A percentile compares a stretch with the other conserved stretches of the same genome.
phyloP scores from a whole-genome alignment of 2,329 filamentous ascomycete species.

The Hypoxylon sp. region DNA sequence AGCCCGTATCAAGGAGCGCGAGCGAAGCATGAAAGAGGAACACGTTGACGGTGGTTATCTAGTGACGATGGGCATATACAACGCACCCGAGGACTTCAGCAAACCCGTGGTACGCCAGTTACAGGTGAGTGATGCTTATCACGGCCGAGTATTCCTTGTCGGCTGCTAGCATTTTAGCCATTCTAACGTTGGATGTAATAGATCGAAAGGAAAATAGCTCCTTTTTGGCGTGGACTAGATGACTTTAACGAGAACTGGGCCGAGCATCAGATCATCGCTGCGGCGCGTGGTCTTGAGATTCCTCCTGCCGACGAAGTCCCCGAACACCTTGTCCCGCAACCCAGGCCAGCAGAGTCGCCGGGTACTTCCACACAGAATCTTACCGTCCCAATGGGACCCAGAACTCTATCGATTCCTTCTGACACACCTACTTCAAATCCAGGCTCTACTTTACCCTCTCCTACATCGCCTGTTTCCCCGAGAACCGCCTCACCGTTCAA shows the following conservation, averaged over 20 bases:
- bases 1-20: constrained; percentile 83
- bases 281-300: constrained; percentile 84
- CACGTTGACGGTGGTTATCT: constrained; percentile 94
- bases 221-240: constrained; percentile 94
- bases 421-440: constrained; percentile 74
- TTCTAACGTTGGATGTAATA: constrained; percentile 55
- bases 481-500: constrained; percentile 75
- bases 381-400: constrained; percentile 82
- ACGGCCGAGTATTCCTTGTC: not conserved
- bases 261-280: constrained; percentile 94
- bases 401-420: constrained; percentile 83
- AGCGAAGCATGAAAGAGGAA: constrained; percentile 91
- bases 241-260: constrained; percentile 92
- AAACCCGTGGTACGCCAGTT: constrained; percentile 89
- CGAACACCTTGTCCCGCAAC: constrained; percentile 69
- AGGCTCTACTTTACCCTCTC: constrained; percentile 71
- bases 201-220: constrained; percentile 93
- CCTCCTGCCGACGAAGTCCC: constrained; percentile 86
- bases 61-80: constrained; percentile 94
- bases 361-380: constrained; percentile 71
- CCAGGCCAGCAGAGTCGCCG: constrained; percentile 61
- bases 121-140: constrained; percentile 71
- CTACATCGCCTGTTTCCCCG: constrained; percentile 63
- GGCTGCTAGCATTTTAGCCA: constrained; percentile 23
- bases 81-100: constrained; percentile 91